Evolutionary conservation across 805 yeast species (phyloP).

Genomic region (Metschnikowia kunwiensis): DNA sequence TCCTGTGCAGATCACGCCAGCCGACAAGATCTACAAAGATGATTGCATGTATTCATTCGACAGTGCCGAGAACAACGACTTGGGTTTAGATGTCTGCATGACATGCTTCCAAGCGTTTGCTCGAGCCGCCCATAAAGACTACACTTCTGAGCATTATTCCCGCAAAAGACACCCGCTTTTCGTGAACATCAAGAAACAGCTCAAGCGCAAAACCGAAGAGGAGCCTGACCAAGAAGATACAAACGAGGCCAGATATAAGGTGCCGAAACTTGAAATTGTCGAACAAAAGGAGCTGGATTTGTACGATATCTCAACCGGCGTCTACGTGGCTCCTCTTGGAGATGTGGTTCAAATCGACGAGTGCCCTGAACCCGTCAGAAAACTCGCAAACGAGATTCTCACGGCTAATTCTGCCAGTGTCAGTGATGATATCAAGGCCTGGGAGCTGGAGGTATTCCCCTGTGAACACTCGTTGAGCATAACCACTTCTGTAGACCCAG

Average conservation of each 20-base stretch:
- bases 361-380: conserved; percentile 22
- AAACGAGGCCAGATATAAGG: conserved; percentile 33
- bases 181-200: conserved; percentile 54
- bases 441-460: conserved; percentile 85
- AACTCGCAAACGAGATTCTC: conserved; percentile 45
- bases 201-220: conserved; percentile 31
- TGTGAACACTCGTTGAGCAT: conserved; percentile 74
- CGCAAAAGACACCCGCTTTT: conserved; percentile 53
- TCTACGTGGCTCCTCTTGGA: conserved; percentile 39
- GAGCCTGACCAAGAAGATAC: conserved; percentile 22
- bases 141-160: conserved; percentile 54
- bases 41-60: conserved; percentile 88
- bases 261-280: conserved; percentile 64
- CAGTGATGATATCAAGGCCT: conserved; percentile 73
- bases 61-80: conserved; percentile 47
- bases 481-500: conserved; percentile 31
- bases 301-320: conserved; percentile 44
- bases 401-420: conserved; percentile 56
- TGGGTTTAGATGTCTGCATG: conserved; percentile 75
- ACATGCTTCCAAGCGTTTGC: conserved; percentile 70
- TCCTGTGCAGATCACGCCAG: conserved; percentile 20
- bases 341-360: conserved; percentile 24
- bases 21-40: conserved; percentile 64
- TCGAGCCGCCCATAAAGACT: conserved; percentile 39
- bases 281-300: conserved; percentile 62